Evolutionary conservation across 2,329 filamentous ascomycete species (phyloP).

Genomic region (Tolypocladium album): DNA sequence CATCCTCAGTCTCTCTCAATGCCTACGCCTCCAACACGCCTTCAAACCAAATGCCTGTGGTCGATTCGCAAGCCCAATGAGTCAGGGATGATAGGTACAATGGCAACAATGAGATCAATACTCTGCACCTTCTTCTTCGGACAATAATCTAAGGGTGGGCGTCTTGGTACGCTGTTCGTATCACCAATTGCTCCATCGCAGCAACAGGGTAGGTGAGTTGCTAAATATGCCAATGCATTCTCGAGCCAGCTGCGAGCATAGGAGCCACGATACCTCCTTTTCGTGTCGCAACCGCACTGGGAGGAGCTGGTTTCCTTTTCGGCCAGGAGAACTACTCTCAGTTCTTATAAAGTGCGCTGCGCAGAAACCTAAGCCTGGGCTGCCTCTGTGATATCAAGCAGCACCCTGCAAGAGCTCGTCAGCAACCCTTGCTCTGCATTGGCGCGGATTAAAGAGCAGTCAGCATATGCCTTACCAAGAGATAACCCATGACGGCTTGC

Average conservation of each 20-base stretch:
- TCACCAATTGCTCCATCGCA: not conserved
- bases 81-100: too few relatives aligned
- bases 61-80: too few relatives aligned
- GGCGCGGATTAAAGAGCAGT: not conserved
- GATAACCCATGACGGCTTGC: constrained; percentile 40
- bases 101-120: too few relatives aligned
- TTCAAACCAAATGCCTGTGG: too few relatives aligned
- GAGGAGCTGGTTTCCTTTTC: too few relatives aligned
- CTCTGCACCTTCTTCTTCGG: too few relatives aligned
- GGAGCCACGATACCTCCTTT: not conserved
- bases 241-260: not conserved
- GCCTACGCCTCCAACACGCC: too few relatives aligned
- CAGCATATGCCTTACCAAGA: constrained; percentile 40
- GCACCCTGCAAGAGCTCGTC: not conserved
- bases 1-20: too few relatives aligned
- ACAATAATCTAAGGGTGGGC: too few relatives aligned
- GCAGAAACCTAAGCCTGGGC: too few relatives aligned
- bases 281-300: not conserved
- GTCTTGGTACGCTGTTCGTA: not conserved
- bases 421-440: not conserved
- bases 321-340: too few relatives aligned
- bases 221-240: not conserved
- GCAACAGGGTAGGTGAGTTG: not conserved
- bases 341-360: not conserved
- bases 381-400: not conserved